A percentile compares a stretch with the other conserved stretches of the same genome.
Evolutionary conservation across 164 flowering plant genomes (phyloP).

Genomic region (Santalum album): DNA sequence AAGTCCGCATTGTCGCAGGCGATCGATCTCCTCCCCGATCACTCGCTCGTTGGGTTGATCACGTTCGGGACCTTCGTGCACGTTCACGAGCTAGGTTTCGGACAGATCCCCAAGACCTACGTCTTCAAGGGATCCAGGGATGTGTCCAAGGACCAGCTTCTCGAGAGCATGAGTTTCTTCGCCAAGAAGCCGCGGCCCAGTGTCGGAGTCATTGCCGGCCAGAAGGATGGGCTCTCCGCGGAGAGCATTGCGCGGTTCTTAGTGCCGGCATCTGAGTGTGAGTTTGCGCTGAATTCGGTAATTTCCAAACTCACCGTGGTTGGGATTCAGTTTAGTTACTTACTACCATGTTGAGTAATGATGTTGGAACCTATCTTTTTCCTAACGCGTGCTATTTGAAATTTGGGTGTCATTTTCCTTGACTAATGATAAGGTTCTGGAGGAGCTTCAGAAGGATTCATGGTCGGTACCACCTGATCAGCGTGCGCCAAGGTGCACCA

Average conservation of each 20-base stretch:
- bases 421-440: constrained; percentile 46
- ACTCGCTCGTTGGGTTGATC: constrained; percentile 72
- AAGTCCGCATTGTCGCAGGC: constrained; percentile 70
- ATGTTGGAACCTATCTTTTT: too few relatives aligned
- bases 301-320: neutral
- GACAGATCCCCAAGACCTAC: constrained; percentile 52
- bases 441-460: constrained; percentile 92
- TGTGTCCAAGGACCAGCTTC: constrained; percentile 59
- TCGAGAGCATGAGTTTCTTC: constrained; percentile 83
- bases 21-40: constrained; percentile 65
- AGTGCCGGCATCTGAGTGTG: constrained; percentile 87
- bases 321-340: too few relatives aligned
- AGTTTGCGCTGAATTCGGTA: constrained; percentile 71
- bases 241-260: constrained; percentile 74
- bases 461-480: constrained; percentile 74
- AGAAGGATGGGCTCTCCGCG: constrained; percentile 62
- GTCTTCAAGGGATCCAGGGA: constrained; percentile 89
- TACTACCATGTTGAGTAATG: too few relatives aligned
- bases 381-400: neutral
- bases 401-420: neutral
- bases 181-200: constrained; percentile 58
- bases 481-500: constrained; percentile 81
- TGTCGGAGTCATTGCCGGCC: constrained; percentile 75
- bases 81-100: constrained; percentile 88
- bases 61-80: constrained; percentile 78